Conservation (phyloP, 2,329 filamentous ascomycete genomes). For the Sphaerulina musiva region DNA sequence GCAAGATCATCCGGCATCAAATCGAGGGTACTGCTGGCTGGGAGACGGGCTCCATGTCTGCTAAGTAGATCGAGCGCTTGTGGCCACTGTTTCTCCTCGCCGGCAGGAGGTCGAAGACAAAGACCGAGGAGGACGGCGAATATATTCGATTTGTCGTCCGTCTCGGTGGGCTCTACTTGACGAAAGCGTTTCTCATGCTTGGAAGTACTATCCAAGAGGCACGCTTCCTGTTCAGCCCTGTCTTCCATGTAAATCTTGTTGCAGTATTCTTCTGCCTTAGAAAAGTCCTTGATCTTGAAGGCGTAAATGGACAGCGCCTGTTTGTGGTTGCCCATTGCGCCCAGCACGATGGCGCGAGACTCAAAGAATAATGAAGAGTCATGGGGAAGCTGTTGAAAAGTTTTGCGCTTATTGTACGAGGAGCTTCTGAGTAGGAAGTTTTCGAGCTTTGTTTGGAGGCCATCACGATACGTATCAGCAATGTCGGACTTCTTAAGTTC, state of each 20-base stretch:
- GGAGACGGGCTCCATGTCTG: conserved; percentile 83
- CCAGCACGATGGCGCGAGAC: conserved; percentile 79
- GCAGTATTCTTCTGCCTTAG: conserved; percentile 96
- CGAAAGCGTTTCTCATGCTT: conserved; percentile 30
- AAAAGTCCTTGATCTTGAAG: conserved; percentile 80
- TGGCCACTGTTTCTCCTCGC: conserved; percentile 56
- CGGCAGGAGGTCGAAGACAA: conserved; percentile 74
- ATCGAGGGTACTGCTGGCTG: conserved; percentile 75
- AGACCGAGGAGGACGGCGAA: conserved; percentile 87
- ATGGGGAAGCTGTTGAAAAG: conserved; percentile 68
- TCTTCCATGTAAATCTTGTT: conserved; percentile 67
- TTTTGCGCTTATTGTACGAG: conserved; percentile 62
- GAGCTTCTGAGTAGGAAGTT: conserved; percentile 67
- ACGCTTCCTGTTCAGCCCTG: conserved; percentile 32
- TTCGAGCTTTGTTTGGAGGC: conserved; percentile 55
- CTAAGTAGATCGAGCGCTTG: conserved; percentile 84
- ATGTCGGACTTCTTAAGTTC: conserved; percentile 38
- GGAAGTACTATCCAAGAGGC: conserved; percentile 19
- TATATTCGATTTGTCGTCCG: conserved; percentile 59
- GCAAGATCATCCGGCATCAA: conserved; percentile 77
- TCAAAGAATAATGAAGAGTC: conserved; percentile 84
- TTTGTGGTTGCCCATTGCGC: conserved; percentile 91
- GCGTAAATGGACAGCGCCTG: conserved; percentile 97
- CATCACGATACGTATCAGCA: conserved; percentile 33
- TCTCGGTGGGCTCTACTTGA: conserved; percentile 47